Base-by-base conservation (phyloP, 768 basidiomycete species). In the Trametes gibbosa region DNA sequence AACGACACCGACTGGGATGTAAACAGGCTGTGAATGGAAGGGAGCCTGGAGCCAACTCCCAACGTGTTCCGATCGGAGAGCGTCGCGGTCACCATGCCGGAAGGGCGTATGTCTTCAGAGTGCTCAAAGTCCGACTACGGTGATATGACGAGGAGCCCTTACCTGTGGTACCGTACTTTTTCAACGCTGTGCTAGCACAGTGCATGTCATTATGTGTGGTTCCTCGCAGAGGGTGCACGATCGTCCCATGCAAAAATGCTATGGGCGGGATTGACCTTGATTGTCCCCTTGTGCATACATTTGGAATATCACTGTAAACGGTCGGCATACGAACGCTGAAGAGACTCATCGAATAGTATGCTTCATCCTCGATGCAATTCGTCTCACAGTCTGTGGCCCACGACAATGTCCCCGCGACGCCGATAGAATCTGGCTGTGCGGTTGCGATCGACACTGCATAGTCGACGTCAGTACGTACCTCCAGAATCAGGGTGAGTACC, bases 331-430 rank as follows among this genome's bases (percentile, higher is more conserved):
- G 53, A 52, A 59, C 48, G 8, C 51, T 52, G 40, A 59, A 59
- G 17, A 59, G 47, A 21, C 58, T 52, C 46, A 59, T 53, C 16
- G 54, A 45, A 27, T 42, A 48, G 53, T 59, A 59, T 4, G 58
- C 58, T 46, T 42, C 21, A 46, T 59, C 58, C 37, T 59, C 58
- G 21, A 47, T 46, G 6, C 46, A 29, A 21, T 51, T 59, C 7
- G 58, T 53, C 19, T 34, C n/a, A 34, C 58, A 34, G 8, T 23
- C 41, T 25, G 52, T 29, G 6, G 58, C 58, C 58, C 58, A 59
- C 13, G 46, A 43, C 58, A 59, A 53, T 13, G 48, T 37, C 13
- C 56, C 21, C 19, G 56, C 56, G 27, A 57, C 56, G 40, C 56
- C 50, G 39, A 57, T 32, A 14, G 48, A 34, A 3, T 42, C 48